phyloP scores from a whole-genome alignment of 140 eudicot species.

The Oenanthe javanica region DNA sequence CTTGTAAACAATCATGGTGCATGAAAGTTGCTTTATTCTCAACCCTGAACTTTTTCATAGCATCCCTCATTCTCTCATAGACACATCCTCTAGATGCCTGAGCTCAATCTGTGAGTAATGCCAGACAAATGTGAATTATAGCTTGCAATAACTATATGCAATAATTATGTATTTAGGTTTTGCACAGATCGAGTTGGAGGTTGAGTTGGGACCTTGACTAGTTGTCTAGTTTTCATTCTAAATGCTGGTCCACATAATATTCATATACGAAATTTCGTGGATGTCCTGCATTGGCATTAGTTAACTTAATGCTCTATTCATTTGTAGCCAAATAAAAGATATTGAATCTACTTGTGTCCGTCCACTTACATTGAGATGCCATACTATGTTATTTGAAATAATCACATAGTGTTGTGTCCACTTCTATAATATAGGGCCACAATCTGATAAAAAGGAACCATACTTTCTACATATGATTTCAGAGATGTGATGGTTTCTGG shows the following conservation, averaged over 20 bases:
- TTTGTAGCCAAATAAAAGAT: conserved; percentile 1
- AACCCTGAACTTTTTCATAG: background rate
- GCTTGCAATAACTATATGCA: background rate
- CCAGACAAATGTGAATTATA: background rate
- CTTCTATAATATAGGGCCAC: conserved; percentile 4
- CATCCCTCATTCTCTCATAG: background rate
- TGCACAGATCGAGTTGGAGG: conserved; percentile 1
- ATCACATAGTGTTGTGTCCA: background rate
- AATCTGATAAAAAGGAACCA: conserved; percentile 1
- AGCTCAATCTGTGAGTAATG: background rate
- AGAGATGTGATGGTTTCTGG: background rate
- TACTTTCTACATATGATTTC: background rate
- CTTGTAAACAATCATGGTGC: background rate
- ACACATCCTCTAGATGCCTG: background rate
- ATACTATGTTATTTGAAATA: background rate
- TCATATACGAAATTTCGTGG: conserved; percentile 3
- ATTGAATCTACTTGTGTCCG: background rate
- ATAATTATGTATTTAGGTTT: background rate
- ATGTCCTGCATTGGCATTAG: background rate
- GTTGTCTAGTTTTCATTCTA: background rate
- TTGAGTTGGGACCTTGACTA: conserved; percentile 1
- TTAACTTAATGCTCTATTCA: conserved; percentile 6
- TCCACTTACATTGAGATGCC: conserved; percentile 4
- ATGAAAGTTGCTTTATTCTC: background rate
- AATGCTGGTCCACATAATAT: conserved; percentile 5